A percentile compares a stretch with the other conserved stretches of the same genome.
phyloP scores from a whole-genome alignment of 2,329 filamentous ascomycete genomes.

The Verticillium dahliae region DNA sequence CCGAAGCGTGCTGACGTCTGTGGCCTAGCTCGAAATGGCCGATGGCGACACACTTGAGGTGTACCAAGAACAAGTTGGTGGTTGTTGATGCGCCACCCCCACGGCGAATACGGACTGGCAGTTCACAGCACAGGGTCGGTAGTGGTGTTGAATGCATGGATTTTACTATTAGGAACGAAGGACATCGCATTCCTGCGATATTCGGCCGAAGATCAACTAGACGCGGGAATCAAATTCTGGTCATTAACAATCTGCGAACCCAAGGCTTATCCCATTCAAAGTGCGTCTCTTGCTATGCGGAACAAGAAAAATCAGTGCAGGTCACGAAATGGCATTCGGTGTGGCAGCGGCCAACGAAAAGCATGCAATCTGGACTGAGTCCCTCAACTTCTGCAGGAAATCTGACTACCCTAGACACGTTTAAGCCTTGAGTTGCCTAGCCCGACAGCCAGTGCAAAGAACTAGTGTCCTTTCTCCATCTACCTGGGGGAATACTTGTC shows the following conservation, averaged over 20 bases:
- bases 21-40: constrained; percentile 79
- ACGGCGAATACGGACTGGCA: not conserved
- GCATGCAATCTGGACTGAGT: too few species aligned
- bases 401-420: too few species aligned
- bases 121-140: not conserved
- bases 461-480: constrained; percentile 28
- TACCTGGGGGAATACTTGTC: constrained; percentile 57
- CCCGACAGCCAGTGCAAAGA: constrained; percentile 55
- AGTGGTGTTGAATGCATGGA: not conserved
- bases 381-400: too few species aligned
- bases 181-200: not conserved
- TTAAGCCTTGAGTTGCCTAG: constrained; percentile 49
- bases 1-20: constrained; percentile 11
- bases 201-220: not conserved
- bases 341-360: too few species aligned
- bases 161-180: not conserved
- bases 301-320: not conserved
- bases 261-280: not conserved
- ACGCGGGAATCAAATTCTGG: not conserved
- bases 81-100: constrained; percentile 22
- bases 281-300: not conserved
- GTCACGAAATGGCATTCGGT: not conserved
- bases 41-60: constrained; percentile 96
- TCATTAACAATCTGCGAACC: not conserved
- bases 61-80: constrained; percentile 96